phyloP scores from a whole-genome alignment of 768 basidiomycete genomes.

The Chlorophyllum brunneum region DNA sequence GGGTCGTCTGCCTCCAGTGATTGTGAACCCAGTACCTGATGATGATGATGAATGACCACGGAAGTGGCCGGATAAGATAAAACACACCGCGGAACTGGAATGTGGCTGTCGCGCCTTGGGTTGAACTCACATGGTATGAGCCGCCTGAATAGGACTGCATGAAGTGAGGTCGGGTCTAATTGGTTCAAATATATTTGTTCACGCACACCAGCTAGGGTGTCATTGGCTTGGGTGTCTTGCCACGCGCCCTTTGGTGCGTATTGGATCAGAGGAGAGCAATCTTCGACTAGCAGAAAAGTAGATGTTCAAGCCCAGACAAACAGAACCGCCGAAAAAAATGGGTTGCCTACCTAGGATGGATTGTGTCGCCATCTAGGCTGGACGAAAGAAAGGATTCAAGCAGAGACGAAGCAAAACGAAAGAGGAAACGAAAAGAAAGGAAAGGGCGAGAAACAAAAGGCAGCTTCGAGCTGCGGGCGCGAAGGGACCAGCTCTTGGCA shows the following conservation, averaged over 20 bases:
- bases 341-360: conserved; percentile 33
- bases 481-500: conserved; percentile 11
- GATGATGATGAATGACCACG: neutral
- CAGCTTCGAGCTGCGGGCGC: conserved; percentile 5
- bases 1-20: conserved; percentile 44
- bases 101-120: conserved; percentile 44
- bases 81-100: conserved; percentile 45
- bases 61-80: neutral
- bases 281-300: conserved; percentile 43
- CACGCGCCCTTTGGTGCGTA: conserved; percentile 49
- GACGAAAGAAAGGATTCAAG: conserved; percentile 19
- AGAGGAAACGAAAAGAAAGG: conserved; percentile 17
- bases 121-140: conserved; percentile 41
- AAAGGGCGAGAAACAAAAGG: conserved; percentile 15
- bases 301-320: neutral
- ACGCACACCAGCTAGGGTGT: conserved; percentile 36
- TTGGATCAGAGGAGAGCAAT: conserved; percentile 50
- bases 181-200: neutral
- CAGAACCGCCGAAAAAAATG: neutral
- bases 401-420: conserved; percentile 16
- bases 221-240: conserved; percentile 38
- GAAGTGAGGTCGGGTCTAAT: neutral
- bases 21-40: conserved; percentile 46
- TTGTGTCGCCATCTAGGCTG: conserved; percentile 47
- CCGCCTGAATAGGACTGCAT: conserved; percentile 38